Base-by-base conservation (phyloP, 116 monocot species). In the Zostera marina region DNA sequence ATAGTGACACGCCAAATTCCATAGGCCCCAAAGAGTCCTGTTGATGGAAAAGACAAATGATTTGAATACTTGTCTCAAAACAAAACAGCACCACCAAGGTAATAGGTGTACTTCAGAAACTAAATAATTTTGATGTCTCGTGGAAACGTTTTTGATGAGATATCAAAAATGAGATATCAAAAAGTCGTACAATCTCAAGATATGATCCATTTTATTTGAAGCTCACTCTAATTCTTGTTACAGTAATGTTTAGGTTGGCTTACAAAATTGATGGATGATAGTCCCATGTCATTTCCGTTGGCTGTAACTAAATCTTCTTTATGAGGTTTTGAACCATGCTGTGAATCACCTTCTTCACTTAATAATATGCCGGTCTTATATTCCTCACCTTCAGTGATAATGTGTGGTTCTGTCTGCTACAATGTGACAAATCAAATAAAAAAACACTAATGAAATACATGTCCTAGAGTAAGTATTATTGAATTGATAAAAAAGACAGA, bases 21-120 rank as follows among this genome's bases (percentile, higher is more conserved):
- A 61, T 66, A 22, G 77, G 64, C 8, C 70, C 73, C n/a, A 70
- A 15, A 0, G 80, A 79, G 14, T 80, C 83, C 10, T 70, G 62
- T 81, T 77, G 72, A 7, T 1, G 22, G 32, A 32, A 32, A 32
- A 32, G 32, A 32, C 5, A 32, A 32, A 32, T 32, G 32, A 32
- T 2, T 32, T 32, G 32, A 32, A 32, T 32, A 32, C 32, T 32
- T 32, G 32, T 3, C 2, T 32, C 32, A 32, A 5, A 32, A 32
- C 4, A 32, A 32, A 32, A 32, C 32, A 32, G 5, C 32, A 32
- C 32, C 32, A 32, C 32, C 32, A 32, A 32, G 32, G 32, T 32
- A n/a, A n/a, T n/a, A n/a, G n/a, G n/a, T n/a, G n/a, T n/a, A 5
- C 32, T 32, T 32, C 32, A 32, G 32, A 32, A 32, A 32, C 32